These are phyloP conservation scores for Malbranchea zuffiana DNA, from an alignment of 2,329 filamentous ascomycete species.

Conservation along the genomic window DNA sequence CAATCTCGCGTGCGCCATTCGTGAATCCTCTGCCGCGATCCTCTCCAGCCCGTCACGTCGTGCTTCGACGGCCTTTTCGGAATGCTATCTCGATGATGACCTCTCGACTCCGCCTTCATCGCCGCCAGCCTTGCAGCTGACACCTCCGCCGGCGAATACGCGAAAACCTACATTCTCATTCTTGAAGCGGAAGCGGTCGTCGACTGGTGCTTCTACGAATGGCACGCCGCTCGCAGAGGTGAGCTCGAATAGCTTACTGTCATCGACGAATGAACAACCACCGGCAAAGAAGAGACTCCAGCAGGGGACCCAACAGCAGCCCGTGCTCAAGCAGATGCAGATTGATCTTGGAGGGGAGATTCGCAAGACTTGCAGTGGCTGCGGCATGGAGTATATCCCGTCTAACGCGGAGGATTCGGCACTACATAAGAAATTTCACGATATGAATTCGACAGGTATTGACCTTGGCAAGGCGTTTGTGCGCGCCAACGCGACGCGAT, in stretches of 20 bases:
- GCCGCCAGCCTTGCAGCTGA: conserved; percentile 30
- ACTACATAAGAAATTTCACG: conserved; percentile 54
- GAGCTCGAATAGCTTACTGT: conserved; percentile 34
- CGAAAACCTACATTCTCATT: conserved; percentile 43
- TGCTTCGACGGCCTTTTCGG: conserved; percentile 35
- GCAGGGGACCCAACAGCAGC: conserved; percentile 18
- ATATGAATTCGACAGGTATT: conserved; percentile 49
- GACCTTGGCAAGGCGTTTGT: conserved; percentile 50
- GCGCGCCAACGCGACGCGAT: conserved; percentile 40
- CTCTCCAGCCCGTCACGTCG: conserved; percentile 39
- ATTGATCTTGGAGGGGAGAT: conserved; percentile 48
- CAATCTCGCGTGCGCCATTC: conserved; percentile 39
- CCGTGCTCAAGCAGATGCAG: conserved; percentile 47
- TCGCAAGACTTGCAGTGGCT: conserved; percentile 47
- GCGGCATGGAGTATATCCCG: conserved; percentile 57
- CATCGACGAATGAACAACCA: conserved; percentile 25
- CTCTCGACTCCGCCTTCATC: conserved; percentile 44
- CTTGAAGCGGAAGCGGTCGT: conserved; percentile 35
- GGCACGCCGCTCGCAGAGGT: conserved; percentile 32
- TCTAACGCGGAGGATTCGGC: conserved; percentile 51
- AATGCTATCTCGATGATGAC: conserved; percentile 33
- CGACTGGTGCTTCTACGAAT: neutral
- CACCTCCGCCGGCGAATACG: conserved; percentile 32
- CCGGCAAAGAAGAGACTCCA: conserved; percentile 26
- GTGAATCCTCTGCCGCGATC: conserved; percentile 37